These are phyloP conservation scores for Heliamphora pulchella DNA, from an alignment of 179 eudicot genomes.

Conservation along the genomic window DNA sequence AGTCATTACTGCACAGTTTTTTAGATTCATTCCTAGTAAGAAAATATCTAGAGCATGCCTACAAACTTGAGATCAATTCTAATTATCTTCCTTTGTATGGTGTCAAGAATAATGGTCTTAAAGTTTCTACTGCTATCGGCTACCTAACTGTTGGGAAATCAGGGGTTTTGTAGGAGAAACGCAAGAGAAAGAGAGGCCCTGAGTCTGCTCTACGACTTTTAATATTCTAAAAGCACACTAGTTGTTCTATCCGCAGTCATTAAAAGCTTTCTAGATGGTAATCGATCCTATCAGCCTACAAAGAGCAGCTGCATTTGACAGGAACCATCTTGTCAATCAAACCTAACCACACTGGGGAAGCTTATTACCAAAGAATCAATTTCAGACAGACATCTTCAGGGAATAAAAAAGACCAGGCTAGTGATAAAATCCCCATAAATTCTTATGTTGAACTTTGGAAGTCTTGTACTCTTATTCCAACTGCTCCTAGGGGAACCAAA, in stretches of 20 bases:
- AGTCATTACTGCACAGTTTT: neutral
- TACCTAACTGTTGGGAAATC: too few relatives aligned
- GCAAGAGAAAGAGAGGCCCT: too few relatives aligned
- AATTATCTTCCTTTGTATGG: neutral
- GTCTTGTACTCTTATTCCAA: neutral
- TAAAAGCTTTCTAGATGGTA: neutral
- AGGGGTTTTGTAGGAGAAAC: too few relatives aligned
- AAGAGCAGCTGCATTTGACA: too few relatives aligned
- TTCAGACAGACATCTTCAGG: neutral
- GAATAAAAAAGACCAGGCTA: neutral
- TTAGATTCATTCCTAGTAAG: neutral
- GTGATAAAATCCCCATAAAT: neutral
- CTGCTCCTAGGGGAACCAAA: neutral
- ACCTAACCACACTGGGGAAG: neutral
- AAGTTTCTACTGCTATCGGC: too few relatives aligned
- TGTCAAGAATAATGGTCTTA: too few relatives aligned
- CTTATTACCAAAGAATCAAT: neutral
- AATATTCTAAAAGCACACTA: neutral
- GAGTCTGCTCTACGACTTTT: neutral
- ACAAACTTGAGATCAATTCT: neutral
- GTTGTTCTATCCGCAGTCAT: neutral
- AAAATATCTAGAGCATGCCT: neutral
- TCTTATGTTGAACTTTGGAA: neutral
- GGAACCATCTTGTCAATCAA: neutral
- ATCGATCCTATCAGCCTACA: too few relatives aligned